Conservation (phyloP, 306 rosid species). For the Inga oerstediana region DNA sequence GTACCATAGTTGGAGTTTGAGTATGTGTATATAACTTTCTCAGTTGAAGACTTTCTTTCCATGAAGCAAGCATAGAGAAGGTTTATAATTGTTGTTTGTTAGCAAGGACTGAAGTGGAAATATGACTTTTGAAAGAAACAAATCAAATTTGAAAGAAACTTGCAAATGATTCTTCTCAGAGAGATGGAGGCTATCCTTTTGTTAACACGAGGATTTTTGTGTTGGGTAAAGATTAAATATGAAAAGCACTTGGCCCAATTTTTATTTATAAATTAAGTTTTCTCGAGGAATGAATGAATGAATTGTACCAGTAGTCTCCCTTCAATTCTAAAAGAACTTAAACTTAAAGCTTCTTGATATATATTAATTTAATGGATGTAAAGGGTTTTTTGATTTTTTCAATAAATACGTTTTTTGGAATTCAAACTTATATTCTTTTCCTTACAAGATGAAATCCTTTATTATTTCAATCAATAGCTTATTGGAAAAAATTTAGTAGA, state of each 20-base stretch:
- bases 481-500: fast-evolving
- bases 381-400: fast-evolving
- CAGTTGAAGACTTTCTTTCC: conserved; percentile 4
- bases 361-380: no score
- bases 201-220: conserved; percentile 2
- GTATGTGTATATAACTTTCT: not conserved
- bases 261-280: not conserved
- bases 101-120: not conserved
- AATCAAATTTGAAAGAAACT: not conserved
- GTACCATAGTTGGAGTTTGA: conserved; percentile 61
- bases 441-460: fast-evolving
- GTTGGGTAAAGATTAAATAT: not conserved
- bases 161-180: not conserved
- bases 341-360: no score
- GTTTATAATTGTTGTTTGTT: not conserved
- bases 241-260: not conserved
- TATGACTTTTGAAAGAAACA: not conserved
- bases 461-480: fast-evolving
- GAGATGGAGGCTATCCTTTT: not conserved
- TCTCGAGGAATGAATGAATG: not conserved
- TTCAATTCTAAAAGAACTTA: no score
- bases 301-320: not conserved
- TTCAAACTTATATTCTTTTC: no score
- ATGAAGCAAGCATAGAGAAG: not conserved
- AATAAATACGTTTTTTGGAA: no score